Conservation (phyloP, 768 basidiomycete genomes). For the Inosperma sp. region DNA sequence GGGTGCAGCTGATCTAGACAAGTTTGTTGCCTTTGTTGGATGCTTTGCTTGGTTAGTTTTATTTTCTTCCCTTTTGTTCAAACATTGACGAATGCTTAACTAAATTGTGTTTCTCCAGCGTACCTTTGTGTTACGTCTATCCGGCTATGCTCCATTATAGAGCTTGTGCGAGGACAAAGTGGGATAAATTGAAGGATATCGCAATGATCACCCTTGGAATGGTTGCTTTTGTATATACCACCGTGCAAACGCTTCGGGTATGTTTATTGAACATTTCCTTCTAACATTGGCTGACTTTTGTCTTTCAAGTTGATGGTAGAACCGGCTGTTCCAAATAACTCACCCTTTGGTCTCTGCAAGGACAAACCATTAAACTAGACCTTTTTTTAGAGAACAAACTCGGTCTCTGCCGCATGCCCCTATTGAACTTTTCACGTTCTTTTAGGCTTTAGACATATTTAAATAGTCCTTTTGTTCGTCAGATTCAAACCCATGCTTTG, state of each 20-base stretch:
- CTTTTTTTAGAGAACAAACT: too few relatives aligned
- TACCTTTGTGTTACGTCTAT: slow-evolving; percentile 92
- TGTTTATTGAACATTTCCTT: slow-evolving; percentile 18
- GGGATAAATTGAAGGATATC: slow-evolving; percentile 64
- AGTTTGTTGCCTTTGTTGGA: slow-evolving; percentile 91
- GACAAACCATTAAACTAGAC: background rate
- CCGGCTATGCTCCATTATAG: slow-evolving; percentile 91
- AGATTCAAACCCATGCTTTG: too few relatives aligned
- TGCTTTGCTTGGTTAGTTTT: slow-evolving; percentile 83
- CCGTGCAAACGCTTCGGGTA: slow-evolving; percentile 70
- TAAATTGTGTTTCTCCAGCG: slow-evolving; percentile 40
- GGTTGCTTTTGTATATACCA: slow-evolving; percentile 71
- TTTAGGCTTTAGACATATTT: too few relatives aligned
- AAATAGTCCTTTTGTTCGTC: too few relatives aligned
- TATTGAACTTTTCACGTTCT: too few relatives aligned
- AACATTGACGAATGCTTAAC: background rate
- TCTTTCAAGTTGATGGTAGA: slow-evolving; percentile 53
- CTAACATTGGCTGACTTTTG: background rate
- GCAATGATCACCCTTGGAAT: slow-evolving; percentile 72
- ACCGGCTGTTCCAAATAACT: slow-evolving; percentile 28
- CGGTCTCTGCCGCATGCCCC: too few relatives aligned
- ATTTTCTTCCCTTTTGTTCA: background rate
- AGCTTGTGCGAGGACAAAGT: slow-evolving; percentile 71
- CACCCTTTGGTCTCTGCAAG: slow-evolving; percentile 6
- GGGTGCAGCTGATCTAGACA: slow-evolving; percentile 88